Base-by-base conservation (phyloP, 192 early-diverging fungal species). In the Coemansia sp. region DNA sequence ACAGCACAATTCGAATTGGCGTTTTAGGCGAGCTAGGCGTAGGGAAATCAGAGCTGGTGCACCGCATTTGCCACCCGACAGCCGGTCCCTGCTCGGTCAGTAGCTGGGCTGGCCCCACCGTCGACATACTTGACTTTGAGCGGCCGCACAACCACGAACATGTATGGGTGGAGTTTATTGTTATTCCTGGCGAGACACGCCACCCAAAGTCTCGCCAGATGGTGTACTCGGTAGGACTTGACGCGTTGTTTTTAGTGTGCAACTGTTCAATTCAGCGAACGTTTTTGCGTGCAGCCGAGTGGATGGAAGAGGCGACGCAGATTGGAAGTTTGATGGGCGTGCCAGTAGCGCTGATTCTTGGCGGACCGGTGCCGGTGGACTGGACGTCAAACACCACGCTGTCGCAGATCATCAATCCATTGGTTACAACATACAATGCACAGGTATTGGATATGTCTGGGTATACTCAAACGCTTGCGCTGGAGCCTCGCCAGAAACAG, bases 201-300 rank as follows among this genome's bases (percentile, higher is more conserved):
- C 76, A 79, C 26, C 64, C 61, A 3, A 26, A 46, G n/a, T 70
- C 76, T 0, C 76, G 76, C 10, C 67, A 79, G 54, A 79, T 79
- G 76, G 53, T 79, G 2, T 79, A 79, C 34, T 58, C 63, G 12
- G 58, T 73, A 4, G 67, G 64, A 0, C 58, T 79, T 6, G 71
- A 79, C 31, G 76, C 76, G 1, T 38, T 79, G 18, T 61, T 79
- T 40, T 28, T 79, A 14, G 76, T 79, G 4, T 79, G 76, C 57
- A 58, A 69, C 64, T 70, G 67, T 54, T 44, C 70, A 5, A 24
- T 44, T 38, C 67, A 71, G 17, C 60, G 58, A 34, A 64, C 71
- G 17, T 54, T 79, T 25, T 23, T 79, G 60, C 70, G 66, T 8
- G 71, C 61, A 8, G 60, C 67, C 7, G 68, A 79, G 42, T 79